Percentiles rank a stretch among this genome's conserved stretches.
Conservation (phyloP, 2,329 filamentous ascomycete genomes). For the Calonectria montana region DNA sequence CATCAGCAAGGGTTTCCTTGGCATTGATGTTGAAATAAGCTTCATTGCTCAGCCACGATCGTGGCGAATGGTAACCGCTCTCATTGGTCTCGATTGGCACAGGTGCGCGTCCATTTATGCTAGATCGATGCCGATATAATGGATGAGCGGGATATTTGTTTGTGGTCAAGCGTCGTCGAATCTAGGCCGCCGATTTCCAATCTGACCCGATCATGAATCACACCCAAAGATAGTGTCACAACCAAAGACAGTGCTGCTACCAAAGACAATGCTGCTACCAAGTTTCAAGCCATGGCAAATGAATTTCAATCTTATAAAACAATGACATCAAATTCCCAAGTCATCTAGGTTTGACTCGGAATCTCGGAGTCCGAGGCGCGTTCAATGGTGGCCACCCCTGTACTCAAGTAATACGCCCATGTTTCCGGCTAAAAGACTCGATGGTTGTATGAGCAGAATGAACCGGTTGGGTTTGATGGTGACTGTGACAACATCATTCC, state of each 20-base stretch:
- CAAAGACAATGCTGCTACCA: too few species aligned
- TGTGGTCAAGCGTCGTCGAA: too few species aligned
- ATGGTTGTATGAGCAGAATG: neutral
- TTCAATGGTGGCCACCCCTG: neutral
- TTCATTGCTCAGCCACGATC: conserved; percentile 11
- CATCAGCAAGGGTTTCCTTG: neutral
- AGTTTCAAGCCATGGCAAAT: too few species aligned
- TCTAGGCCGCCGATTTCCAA: too few species aligned
- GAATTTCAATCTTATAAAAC: neutral
- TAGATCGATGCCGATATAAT: neutral
- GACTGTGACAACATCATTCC: neutral
- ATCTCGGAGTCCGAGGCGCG: neutral
- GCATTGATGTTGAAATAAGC: conserved; percentile 9
- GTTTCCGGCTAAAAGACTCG: neutral
- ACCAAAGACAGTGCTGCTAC: too few species aligned
- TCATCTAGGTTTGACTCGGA: neutral
- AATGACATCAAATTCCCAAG: neutral
- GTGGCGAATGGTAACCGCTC: neutral
- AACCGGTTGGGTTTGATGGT: neutral
- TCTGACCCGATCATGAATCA: too few species aligned
- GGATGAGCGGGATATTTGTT: neutral
- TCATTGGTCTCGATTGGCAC: neutral
- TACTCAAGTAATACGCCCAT: neutral
- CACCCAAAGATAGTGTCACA: too few species aligned
- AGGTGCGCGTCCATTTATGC: neutral